Percentiles rank a stretch among this genome's conserved stretches.
phyloP scores from a whole-genome alignment of 306 rosid species.

The Albizia julibrissin region DNA sequence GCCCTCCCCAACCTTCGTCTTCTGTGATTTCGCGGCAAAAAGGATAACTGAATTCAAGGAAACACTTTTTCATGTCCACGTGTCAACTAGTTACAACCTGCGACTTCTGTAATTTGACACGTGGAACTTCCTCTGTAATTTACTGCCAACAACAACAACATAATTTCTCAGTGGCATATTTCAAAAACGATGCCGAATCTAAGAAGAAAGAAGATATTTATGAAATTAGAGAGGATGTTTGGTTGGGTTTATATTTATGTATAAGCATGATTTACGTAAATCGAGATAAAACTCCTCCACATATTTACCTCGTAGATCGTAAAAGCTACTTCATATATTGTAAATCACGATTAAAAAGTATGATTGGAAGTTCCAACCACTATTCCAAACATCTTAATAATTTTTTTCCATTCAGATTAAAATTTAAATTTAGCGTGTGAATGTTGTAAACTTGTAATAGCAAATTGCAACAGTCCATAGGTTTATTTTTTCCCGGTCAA shows the following conservation, averaged over 20 bases:
- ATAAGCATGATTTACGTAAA: no score
- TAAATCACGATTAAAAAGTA: no score
- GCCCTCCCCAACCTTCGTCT: background rate
- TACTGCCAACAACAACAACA: background rate
- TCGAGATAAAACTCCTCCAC: no score
- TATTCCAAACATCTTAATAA: no score
- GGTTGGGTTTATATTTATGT: no score
- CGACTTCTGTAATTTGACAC: background rate
- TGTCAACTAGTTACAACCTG: background rate
- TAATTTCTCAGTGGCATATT: background rate
- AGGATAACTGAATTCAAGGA: background rate
- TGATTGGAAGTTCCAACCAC: no score
- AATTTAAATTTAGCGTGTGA: background rate
- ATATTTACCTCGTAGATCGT: no score
- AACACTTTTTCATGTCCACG: background rate
- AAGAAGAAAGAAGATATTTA: background rate
- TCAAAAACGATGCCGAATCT: background rate
- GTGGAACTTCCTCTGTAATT: background rate
- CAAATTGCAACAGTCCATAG: background rate
- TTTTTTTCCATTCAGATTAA: background rate
- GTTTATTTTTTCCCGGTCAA: background rate
- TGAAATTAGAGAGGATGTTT: no score
- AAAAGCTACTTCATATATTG: no score
- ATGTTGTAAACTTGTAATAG: background rate
- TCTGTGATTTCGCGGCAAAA: slow-evolving; percentile 7